Evolutionary conservation across 805 yeast species (phyloP).

Genomic region (Hemisphaericaspora nanyangensis): DNA sequence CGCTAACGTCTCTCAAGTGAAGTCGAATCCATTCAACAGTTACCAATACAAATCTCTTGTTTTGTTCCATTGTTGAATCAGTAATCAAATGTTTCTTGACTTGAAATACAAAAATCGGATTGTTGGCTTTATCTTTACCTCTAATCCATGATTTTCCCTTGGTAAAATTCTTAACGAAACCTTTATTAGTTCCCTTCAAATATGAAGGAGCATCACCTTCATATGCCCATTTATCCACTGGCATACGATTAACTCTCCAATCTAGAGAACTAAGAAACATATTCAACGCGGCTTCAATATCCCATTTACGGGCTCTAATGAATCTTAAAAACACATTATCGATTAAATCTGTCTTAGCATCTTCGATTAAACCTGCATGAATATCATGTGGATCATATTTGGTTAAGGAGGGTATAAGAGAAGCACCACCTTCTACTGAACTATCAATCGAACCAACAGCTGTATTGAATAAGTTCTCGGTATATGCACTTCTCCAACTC

Average conservation of each 20-base stretch:
- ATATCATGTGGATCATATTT: conserved; percentile 50
- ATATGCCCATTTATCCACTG: conserved; percentile 57
- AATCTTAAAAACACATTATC: conserved; percentile 77
- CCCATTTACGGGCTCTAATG: conserved; percentile 84
- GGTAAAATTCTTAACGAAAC: conserved; percentile 54
- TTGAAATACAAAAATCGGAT: conserved; percentile 80
- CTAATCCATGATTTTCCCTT: conserved; percentile 67
- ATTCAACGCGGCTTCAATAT: conserved; percentile 57
- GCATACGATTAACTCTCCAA: conserved; percentile 67
- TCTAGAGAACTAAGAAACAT: conserved; percentile 72
- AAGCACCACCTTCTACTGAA: conserved; percentile 15
- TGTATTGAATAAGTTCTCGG: conserved; percentile 11
- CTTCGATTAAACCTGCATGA: conserved; percentile 42
- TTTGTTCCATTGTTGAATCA: conserved; percentile 60
- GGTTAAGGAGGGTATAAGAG: conserved; percentile 47
- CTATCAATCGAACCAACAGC: no score
- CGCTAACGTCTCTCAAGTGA: conserved; percentile 51
- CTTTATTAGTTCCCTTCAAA: conserved; percentile 35
- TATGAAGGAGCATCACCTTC: conserved; percentile 70
- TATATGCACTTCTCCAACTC: conserved; percentile 6
- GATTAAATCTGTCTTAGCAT: conserved; percentile 65
- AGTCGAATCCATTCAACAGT: conserved; percentile 81
- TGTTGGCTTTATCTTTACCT: conserved; percentile 67
- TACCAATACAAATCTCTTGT: conserved; percentile 70
- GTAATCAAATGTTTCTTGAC: conserved; percentile 76